These are phyloP conservation scores for Murraya koenigii DNA, from an alignment of 345 rosid genomes.

Conservation along the genomic window DNA sequence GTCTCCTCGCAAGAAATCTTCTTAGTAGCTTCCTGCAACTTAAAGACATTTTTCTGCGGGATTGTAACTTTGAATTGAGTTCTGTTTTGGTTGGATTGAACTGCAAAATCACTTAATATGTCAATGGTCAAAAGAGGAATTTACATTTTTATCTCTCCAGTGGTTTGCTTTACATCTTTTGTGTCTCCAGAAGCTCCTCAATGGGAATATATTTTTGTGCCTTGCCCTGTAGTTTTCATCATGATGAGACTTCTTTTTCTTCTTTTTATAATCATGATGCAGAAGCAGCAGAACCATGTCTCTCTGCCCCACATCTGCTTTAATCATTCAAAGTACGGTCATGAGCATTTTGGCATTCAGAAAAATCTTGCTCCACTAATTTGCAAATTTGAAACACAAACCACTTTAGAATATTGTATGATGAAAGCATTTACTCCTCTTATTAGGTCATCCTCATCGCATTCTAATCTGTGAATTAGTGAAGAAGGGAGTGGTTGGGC, in stretches of 20 bases:
- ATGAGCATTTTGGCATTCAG: background rate
- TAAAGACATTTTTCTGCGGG: background rate
- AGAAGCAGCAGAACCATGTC: background rate
- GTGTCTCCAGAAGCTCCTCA: background rate
- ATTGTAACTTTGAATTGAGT: background rate
- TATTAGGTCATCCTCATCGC: background rate
- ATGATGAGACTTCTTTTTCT: background rate
- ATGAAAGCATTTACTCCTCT: background rate
- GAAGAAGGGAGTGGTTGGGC: background rate
- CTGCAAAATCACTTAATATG: background rate
- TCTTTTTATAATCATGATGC: background rate
- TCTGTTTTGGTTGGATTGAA: background rate
- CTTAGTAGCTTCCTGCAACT: conserved; percentile 18
- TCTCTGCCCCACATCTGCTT: background rate
- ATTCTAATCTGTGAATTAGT: background rate
- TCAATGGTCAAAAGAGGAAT: background rate
- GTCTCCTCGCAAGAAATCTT: conserved; percentile 77
- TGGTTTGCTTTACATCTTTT: background rate
- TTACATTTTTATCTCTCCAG: background rate
- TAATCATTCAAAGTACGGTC: background rate
- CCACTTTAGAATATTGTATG: background rate
- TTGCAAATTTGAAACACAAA: background rate
- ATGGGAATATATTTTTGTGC: background rate
- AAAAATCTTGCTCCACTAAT: background rate
- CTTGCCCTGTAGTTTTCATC: background rate